Evolutionary conservation across 108 stramenopile genomes (phyloP).

Genomic region (Bacterosira constricta): DNA sequence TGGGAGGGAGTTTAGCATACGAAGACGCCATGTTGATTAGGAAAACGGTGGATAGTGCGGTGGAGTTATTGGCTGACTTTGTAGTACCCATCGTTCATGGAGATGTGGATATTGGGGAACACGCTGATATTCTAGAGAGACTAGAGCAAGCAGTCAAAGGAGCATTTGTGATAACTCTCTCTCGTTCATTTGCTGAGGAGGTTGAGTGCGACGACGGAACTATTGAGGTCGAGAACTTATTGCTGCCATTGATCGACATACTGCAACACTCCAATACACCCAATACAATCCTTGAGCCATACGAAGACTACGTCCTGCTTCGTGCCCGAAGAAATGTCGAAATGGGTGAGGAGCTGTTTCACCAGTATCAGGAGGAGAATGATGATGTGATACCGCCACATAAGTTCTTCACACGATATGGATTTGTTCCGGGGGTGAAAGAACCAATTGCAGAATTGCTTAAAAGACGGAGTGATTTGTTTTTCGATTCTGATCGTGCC

Average conservation of each 20-base stretch:
- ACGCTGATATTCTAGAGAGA: conserved; percentile 12
- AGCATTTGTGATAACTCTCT: conserved; percentile 69
- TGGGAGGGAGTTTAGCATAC: conserved; percentile 67
- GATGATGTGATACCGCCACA: conserved; percentile 77
- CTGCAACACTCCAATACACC: conserved; percentile 71
- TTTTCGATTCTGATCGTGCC: conserved; percentile 49
- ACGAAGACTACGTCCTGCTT: conserved; percentile 65
- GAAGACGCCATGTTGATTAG: conserved; percentile 57
- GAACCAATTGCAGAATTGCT: conserved; percentile 64
- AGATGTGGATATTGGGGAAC: not conserved
- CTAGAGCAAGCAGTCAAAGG: conserved; percentile 65
- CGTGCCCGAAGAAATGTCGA: conserved; percentile 52
- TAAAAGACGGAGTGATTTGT: conserved; percentile 61
- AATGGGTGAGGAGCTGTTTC: conserved; percentile 65
- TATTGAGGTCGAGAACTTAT: conserved; percentile 46
- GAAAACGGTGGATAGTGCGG: conserved; percentile 63
- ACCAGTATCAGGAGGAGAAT: conserved; percentile 76
- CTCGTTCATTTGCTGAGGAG: conserved; percentile 71
- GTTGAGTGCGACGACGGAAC: conserved; percentile 46
- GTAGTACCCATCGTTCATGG: conserved; percentile 48
- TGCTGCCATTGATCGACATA: conserved; percentile 79
- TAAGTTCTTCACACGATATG: conserved; percentile 79
- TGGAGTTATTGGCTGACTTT: conserved; percentile 46
- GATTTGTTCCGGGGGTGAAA: conserved; percentile 76
- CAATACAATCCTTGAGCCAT: conserved; percentile 57